Conservation (phyloP, 345 rosid species). For the Moricandia moricandioides region DNA sequence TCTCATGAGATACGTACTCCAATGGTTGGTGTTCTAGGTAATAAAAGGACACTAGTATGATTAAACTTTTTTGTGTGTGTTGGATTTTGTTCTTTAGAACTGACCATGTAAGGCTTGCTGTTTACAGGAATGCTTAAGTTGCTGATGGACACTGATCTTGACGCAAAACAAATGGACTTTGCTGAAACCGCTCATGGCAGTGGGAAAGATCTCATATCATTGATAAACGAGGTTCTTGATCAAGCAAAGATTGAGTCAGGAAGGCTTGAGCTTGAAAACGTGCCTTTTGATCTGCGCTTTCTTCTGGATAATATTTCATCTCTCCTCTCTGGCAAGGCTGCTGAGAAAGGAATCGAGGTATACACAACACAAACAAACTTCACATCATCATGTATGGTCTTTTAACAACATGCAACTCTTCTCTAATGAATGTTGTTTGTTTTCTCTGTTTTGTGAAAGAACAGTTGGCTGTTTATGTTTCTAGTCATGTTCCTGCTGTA, state of each 20-base stretch:
- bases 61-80: too few relatives aligned
- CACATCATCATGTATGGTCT: not conserved
- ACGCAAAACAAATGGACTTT: conserved; percentile 69
- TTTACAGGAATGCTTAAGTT: conserved; percentile 82
- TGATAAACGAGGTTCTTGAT: conserved; percentile 93
- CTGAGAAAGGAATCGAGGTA: conserved; percentile 84
- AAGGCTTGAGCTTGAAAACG: conserved; percentile 82
- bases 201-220: conserved; percentile 77
- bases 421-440: not conserved
- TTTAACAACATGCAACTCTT: not conserved
- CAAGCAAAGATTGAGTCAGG: conserved; percentile 99
- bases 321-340: conserved; percentile 64
- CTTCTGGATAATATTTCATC: conserved; percentile 79
- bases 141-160: conserved; percentile 90
- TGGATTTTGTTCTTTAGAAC: not conserved
- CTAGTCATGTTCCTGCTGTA: conserved; percentile 71
- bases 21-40: conserved; percentile 72
- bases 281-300: conserved; percentile 72
- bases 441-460: not conserved
- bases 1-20: conserved; percentile 99
- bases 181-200: conserved; percentile 87
- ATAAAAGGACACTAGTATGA: conserved; percentile 25
- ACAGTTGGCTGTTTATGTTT: conserved; percentile 85
- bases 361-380: not conserved
- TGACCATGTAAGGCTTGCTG: not conserved